A percentile compares a stretch with the other conserved stretches of the same genome.
Conservation (phyloP, 306 rosid genomes). For the Trichosanthes truncata region DNA sequence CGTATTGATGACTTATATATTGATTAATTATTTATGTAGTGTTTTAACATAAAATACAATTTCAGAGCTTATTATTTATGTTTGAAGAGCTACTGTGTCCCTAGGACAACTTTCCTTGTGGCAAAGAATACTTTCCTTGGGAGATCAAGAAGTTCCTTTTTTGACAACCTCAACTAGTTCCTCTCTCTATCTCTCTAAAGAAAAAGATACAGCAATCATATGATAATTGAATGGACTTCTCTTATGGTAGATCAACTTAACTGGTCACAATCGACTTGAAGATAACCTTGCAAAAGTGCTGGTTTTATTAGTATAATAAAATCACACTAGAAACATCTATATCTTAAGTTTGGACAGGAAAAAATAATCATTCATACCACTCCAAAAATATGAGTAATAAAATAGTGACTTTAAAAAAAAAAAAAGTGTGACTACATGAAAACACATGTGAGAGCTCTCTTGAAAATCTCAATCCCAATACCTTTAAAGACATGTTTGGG, state of each 20-base stretch:
- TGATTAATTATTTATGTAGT: too few relatives aligned
- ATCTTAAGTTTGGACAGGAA: not conserved
- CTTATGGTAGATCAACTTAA: not conserved
- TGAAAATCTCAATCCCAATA: too few relatives aligned
- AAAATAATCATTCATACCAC: not conserved
- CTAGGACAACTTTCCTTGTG: slow-evolving; percentile 19
- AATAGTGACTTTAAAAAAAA: not conserved
- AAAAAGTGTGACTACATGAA: not conserved
- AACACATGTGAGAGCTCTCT: too few relatives aligned
- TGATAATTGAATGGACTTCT: not conserved
- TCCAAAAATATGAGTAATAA: not conserved
- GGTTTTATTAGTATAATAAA: not conserved
- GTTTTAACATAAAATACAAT: too few relatives aligned
- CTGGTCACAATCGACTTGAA: not conserved
- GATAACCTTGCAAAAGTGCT: not conserved
- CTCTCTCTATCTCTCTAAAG: slow-evolving; percentile 38
- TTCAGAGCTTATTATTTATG: too few relatives aligned
- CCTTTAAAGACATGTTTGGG: too few relatives aligned
- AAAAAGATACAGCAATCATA: not conserved
- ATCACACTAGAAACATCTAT: not conserved
- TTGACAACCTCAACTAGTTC: slow-evolving; percentile 18
- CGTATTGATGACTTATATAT: too few relatives aligned
- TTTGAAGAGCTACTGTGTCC: slow-evolving; percentile 45
- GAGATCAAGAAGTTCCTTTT: slow-evolving; percentile 17
- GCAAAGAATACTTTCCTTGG: slow-evolving; percentile 18